Conservation (phyloP, 805 yeast species). For the Saccharomycopsis fodiens region DNA sequence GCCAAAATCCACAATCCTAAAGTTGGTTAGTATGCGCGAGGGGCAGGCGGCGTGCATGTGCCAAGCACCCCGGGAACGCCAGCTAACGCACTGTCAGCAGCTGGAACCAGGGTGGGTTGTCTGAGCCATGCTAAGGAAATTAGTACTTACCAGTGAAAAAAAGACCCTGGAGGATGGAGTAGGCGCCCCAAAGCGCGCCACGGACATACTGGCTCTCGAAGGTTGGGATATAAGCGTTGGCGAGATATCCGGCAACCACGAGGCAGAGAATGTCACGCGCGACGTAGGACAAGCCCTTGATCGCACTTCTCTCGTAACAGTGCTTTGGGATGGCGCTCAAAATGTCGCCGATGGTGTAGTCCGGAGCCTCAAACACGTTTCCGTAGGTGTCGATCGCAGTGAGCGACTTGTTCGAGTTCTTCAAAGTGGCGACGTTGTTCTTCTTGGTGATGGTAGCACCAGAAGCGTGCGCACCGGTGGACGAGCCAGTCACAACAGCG, state of each 20-base stretch:
- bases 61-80: too few relatives aligned
- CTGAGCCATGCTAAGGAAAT: too few relatives aligned
- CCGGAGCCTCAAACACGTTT: conserved; percentile 51
- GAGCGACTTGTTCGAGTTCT: conserved; percentile 8
- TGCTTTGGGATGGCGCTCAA: conserved; percentile 52
- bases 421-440: conserved; percentile 24
- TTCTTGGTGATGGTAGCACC: conserved; percentile 6
- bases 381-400: conserved; percentile 47
- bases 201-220: conserved; percentile 35
- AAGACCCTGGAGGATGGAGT: conserved; percentile 50
- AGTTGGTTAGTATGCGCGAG: too few relatives aligned
- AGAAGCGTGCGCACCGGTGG: conserved; percentile 24
- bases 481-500: conserved; percentile 14
- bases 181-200: conserved; percentile 50
- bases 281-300: conserved; percentile 44
- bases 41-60: too few relatives aligned
- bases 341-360: conserved; percentile 50
- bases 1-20: conserved; percentile 70
- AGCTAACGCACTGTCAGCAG: too few relatives aligned
- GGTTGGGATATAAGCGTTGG: conserved; percentile 39
- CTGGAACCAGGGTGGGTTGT: too few relatives aligned
- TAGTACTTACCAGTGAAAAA: conserved; percentile 27
- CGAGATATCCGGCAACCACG: conserved; percentile 36
- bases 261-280: conserved; percentile 43
- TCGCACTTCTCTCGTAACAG: conserved; percentile 48